Base-by-base conservation (phyloP, 345 rosid species). In the Euphorbia pulcherrima region DNA sequence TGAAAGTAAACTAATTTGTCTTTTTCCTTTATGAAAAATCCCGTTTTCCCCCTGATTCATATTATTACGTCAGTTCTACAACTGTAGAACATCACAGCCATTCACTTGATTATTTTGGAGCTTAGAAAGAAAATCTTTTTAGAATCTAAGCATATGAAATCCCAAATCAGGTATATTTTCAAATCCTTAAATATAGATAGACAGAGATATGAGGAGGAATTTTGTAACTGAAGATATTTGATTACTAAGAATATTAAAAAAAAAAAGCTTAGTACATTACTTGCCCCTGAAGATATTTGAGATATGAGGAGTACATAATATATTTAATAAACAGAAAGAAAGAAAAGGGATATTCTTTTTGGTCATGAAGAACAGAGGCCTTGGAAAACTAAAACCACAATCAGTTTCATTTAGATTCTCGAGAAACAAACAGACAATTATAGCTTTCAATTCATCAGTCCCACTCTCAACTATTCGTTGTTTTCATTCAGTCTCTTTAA, bases 81-180 rank as follows among this genome's bases (percentile, higher is more conserved):
- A 54, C 58, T 16, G 20, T 54, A 37, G 55, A 48, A 72, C n/a
- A 18, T 18, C 68, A 55, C 77, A 26, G 18, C 78, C 78, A 69
- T 66, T 35, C 64, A 52, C 53, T 26, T 56, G 26, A 21, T 52
- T 20, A 18, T 18, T n/a, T 52, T 52, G 24, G 6, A n/a, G 56
- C 26, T 52, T 52, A n/a, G 2, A 52, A 52, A 10, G 7, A 33
- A 33, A 33, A 52, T 23, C 24, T 23, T 3, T 4, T 16, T 24
- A n/a, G n/a, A n/a, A n/a, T n/a, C n/a, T n/a, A n/a, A n/a, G n/a
- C n/a, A n/a, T n/a, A n/a, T n/a, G n/a, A n/a, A n/a, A n/a, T n/a
- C n/a, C n/a, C n/a, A n/a, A n/a, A n/a, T n/a, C n/a, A n/a, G n/a
- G n/a, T 54, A 23, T 24, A 8, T 54, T 23, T 21, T 21, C 58